Conservation (phyloP, 148 eudicot genomes). For the Rhododendron kiyosumense region DNA sequence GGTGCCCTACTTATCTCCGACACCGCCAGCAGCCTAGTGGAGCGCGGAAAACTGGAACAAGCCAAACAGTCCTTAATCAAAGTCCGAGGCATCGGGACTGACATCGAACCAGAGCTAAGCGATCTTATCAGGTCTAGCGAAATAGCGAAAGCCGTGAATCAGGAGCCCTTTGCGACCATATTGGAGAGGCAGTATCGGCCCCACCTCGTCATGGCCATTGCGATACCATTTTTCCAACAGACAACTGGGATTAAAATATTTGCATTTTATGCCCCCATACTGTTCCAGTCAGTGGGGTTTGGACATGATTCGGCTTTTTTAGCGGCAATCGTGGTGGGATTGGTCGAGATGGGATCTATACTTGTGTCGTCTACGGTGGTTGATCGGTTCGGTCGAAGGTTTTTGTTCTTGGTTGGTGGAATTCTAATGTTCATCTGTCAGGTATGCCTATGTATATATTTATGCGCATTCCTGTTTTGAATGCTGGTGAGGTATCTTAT, state of each 20-base stretch:
- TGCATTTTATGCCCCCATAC: conserved; percentile 41
- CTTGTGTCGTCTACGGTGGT: conserved; percentile 35
- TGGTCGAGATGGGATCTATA: conserved; percentile 27
- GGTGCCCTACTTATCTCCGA: conserved; percentile 36
- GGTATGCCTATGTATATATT: conserved; percentile 4
- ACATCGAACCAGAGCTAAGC: conserved; percentile 31
- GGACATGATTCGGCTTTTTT: conserved; percentile 34
- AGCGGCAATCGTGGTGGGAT: conserved; percentile 33
- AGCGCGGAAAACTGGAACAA: conserved; percentile 32
- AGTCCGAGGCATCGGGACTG: conserved; percentile 21
- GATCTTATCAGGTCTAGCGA: conserved; percentile 31
- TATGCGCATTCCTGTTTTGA: not conserved
- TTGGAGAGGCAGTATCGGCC: conserved; percentile 44
- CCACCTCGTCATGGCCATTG: conserved; percentile 37
- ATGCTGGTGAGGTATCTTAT: not conserved
- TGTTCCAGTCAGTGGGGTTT: conserved; percentile 38
- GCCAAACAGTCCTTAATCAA: conserved; percentile 25
- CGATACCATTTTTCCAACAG: conserved; percentile 50
- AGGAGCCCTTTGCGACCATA: conserved; percentile 34
- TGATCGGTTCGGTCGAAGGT: conserved; percentile 44
- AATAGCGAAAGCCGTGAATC: conserved; percentile 12
- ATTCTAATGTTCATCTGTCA: conserved; percentile 39
- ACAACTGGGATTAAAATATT: conserved; percentile 41
- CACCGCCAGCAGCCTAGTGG: conserved; percentile 46
- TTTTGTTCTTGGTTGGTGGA: conserved; percentile 42